These are phyloP conservation scores for Microsporum ferrugineum DNA, from an alignment of 2,329 filamentous ascomycete species.

Conservation along the genomic window DNA sequence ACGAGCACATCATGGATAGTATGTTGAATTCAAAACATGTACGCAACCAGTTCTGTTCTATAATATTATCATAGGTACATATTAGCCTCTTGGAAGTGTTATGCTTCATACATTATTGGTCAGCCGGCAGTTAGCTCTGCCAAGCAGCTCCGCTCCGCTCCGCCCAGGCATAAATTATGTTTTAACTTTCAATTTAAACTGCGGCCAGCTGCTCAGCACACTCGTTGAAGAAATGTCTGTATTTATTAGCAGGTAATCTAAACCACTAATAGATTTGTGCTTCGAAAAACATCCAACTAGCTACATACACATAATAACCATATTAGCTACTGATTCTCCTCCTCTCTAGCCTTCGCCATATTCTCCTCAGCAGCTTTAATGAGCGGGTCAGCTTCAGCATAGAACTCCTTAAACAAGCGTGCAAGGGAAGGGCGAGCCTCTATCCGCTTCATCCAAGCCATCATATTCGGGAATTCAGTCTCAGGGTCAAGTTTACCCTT, in stretches of 20 bases:
- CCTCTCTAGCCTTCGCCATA: background rate
- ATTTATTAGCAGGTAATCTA: too few relatives aligned
- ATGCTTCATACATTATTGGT: too few relatives aligned
- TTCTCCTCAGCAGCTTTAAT: background rate
- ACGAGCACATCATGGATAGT: too few relatives aligned
- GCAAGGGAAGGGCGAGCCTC: constrained; percentile 9
- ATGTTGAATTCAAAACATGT: too few relatives aligned
- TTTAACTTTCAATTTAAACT: background rate
- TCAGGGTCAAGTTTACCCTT: constrained; percentile 3
- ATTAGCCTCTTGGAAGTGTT: too few relatives aligned
- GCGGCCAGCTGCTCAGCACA: too few relatives aligned
- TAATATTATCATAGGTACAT: too few relatives aligned
- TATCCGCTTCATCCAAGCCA: constrained; percentile 14
- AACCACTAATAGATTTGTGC: too few relatives aligned
- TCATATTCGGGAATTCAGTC: constrained; percentile 14
- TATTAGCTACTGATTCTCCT: background rate
- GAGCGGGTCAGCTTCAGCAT: background rate
- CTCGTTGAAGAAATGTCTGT: too few relatives aligned
- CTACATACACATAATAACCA: background rate
- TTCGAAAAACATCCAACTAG: too few relatives aligned
- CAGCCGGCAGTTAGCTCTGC: too few relatives aligned
- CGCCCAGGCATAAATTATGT: background rate
- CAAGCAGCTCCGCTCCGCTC: background rate
- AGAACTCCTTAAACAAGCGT: background rate
- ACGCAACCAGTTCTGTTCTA: too few relatives aligned